phyloP scores from a whole-genome alignment of 1,284 basidiomycete species.

The Exsudoporus floridanus region DNA sequence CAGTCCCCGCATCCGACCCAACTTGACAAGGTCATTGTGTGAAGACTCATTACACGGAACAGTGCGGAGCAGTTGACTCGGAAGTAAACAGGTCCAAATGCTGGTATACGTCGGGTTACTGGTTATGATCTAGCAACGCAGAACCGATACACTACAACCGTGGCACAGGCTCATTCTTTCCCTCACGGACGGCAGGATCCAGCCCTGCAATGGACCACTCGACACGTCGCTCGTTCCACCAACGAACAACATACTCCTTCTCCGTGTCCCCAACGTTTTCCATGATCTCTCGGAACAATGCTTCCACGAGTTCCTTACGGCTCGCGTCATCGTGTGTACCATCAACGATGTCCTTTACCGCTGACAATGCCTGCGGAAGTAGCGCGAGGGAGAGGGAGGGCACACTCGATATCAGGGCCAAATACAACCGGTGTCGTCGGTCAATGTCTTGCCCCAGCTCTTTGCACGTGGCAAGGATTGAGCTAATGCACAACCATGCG shows the following conservation, averaged over 20 bases:
- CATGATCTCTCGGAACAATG: slow-evolving; percentile 58
- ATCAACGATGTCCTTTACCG: slow-evolving; percentile 43
- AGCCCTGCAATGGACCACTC: slow-evolving; percentile 19
- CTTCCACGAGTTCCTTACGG: slow-evolving; percentile 51
- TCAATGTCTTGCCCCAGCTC: slow-evolving; percentile 20
- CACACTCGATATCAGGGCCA: slow-evolving; percentile 59
- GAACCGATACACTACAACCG: too few species aligned
- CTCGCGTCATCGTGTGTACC: slow-evolving; percentile 5
- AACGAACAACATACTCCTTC: slow-evolving; percentile 60
- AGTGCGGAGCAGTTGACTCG: too few species aligned
- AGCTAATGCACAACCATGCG: slow-evolving; percentile 61
- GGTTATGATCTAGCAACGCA: too few species aligned
- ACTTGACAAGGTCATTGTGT: too few species aligned
- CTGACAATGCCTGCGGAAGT: slow-evolving; percentile 53
- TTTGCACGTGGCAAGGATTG: slow-evolving; percentile 42
- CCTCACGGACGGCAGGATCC: not conserved
- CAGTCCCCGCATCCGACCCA: too few species aligned
- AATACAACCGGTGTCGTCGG: slow-evolving; percentile 52
- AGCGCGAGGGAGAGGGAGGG: slow-evolving; percentile 55
- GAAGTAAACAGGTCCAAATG: too few species aligned
- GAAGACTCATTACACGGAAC: too few species aligned
- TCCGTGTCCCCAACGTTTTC: slow-evolving; percentile 64
- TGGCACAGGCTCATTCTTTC: not conserved
- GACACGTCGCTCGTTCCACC: slow-evolving; percentile 57
- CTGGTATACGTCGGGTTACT: too few species aligned